Conservation (phyloP, 2,329 filamentous ascomycete genomes). For the Clonostachys rhizophaga region DNA sequence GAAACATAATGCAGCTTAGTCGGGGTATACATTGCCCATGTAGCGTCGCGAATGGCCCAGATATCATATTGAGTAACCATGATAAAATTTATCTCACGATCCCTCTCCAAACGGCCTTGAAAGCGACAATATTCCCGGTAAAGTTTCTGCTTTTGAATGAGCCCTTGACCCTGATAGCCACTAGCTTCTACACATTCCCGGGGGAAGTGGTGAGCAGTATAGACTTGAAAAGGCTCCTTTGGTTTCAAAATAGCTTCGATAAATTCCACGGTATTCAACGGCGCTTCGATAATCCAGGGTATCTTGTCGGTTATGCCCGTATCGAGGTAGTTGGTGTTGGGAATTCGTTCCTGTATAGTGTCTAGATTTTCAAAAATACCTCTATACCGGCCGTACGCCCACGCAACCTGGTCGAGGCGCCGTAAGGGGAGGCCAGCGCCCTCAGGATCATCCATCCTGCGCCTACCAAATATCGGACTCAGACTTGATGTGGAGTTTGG, state of each 20-base stretch:
- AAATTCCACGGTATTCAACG: background rate
- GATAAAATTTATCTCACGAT: background rate
- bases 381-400: no score
- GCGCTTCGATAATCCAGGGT: background rate
- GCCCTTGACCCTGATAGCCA: no score
- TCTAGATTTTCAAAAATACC: conserved; percentile 19
- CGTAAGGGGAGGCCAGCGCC: no score
- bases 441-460: no score
- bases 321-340: background rate
- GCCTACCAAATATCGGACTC: no score
- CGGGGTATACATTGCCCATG: no score
- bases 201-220: background rate
- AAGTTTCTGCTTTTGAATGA: background rate
- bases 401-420: no score
- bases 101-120: background rate
- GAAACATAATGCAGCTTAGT: background rate
- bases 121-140: background rate
- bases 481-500: no score
- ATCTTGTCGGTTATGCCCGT: background rate
- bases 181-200: no score
- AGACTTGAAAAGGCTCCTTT: background rate
- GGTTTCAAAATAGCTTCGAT: background rate
- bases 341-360: background rate
- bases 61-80: background rate
- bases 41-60: no score